Base-by-base conservation (phyloP, 345 rosid species). In the Eucalyptus sp. region DNA sequence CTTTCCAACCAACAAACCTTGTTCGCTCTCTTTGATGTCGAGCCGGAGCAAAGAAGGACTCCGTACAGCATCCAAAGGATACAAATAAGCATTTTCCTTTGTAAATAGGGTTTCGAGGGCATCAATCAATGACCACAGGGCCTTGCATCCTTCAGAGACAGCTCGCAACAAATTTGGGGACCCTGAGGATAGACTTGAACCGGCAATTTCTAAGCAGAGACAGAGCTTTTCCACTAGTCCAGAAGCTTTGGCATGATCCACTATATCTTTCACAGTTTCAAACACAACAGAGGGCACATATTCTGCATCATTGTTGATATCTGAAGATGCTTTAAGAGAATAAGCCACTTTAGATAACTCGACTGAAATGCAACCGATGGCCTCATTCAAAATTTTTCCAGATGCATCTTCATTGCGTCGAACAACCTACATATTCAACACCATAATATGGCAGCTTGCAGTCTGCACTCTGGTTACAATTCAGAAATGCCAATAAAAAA, bases 91-190 rank as follows among this genome's bases (percentile, higher is more conserved):
- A 94, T 93, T 92, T 87, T 90, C 96, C 51, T 92, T 94, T 87
- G 68, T 85, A 87, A 90, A 95, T 86, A 90, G 90, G 62, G 92
- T 91, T 94, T 97, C 99, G 58, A 93, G 90, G 88, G 95, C 94
- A 90, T 96, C 94, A 91, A 96, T 90, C 89, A 98, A 91, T 50
- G 93, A 94, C 98, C 96, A 97, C 86, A 96, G 92, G 88, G 97
- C 97, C 90, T 89, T 95, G 89, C 98, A 95, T 88, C 96, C 97
- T 93, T 97, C 99, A 66, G 95, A 92, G 84, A 97, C 97, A 88
- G 95, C 97, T 88, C 90, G 95, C 91, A 95, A 89, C 94, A 98
- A 93, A 88, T 94, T 93, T 90, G 97, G 94, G 87, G 98, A 95
- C 86, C 97, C 98, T 15, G 96, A 93, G 90, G 92, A 91, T 49